Evolutionary conservation across 116 monocot genomes (phyloP).

Genomic region (Phalaenopsis hybrid): DNA sequence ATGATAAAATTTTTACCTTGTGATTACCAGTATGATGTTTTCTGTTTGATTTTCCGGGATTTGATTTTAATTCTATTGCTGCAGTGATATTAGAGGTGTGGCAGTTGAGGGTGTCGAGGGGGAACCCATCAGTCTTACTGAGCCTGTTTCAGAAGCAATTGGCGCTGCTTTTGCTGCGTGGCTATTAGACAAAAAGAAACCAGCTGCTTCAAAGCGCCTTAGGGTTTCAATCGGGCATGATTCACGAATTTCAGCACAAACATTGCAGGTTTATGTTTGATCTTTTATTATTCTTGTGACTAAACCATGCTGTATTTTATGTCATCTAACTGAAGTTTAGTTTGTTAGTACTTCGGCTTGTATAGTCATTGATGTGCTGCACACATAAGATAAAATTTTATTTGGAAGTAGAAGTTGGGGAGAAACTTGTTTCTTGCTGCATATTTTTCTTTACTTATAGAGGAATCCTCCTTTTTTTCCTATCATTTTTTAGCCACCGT

Average conservation of each 20-base stretch:
- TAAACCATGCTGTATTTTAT: neutral
- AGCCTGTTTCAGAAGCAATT: constrained; percentile 75
- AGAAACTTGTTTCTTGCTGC: no score
- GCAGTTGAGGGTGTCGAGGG: constrained; percentile 88
- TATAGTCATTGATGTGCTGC: neutral
- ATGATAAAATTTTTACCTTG: neutral
- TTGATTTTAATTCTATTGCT: constrained; percentile 3
- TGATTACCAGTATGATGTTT: neutral
- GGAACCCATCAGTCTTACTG: constrained; percentile 71
- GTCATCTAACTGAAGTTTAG: neutral
- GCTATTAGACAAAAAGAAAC: constrained; percentile 65
- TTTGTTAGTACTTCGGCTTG: neutral
- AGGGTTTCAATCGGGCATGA: constrained; percentile 88
- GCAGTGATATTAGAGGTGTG: constrained; percentile 96
- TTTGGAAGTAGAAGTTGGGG: neutral
- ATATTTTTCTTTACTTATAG: no score
- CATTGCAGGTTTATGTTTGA: constrained; percentile 51
- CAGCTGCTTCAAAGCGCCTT: constrained; percentile 39
- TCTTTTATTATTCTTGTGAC: neutral
- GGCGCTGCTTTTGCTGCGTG: constrained; percentile 83
- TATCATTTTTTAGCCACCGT: no score
- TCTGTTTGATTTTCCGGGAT: neutral
- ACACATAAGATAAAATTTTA: neutral
- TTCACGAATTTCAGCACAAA: constrained; percentile 85
- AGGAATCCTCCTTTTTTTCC: no score